Conservation (phyloP, 257 asterid genomes). For the Voacanga thouarsii region DNA sequence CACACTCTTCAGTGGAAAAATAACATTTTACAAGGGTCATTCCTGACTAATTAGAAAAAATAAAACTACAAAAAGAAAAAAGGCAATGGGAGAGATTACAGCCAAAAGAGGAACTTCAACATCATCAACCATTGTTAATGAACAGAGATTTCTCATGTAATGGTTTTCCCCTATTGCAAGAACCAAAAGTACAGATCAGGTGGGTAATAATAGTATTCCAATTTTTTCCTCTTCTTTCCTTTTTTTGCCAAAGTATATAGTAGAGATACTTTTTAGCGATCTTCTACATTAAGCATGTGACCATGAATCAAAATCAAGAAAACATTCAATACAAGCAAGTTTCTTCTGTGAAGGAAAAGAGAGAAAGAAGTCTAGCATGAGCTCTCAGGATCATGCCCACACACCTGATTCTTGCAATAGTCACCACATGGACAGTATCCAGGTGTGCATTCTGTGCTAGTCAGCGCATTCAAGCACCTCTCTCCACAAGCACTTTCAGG, state of each 20-base stretch:
- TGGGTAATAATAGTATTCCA: too few relatives aligned
- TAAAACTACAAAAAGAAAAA: neutral
- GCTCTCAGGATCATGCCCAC: neutral
- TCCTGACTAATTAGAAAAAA: neutral
- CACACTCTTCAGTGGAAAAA: neutral
- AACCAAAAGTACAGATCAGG: neutral
- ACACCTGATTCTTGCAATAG: conserved; percentile 81
- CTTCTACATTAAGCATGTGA: neutral
- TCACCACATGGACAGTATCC: conserved; percentile 75
- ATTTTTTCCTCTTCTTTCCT: neutral
- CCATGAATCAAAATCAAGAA: neutral
- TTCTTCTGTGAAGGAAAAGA: neutral
- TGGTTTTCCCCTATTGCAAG: neutral
- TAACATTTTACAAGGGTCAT: too few relatives aligned
- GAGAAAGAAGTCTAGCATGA: neutral
- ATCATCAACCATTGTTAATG: neutral
- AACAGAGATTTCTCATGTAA: neutral
- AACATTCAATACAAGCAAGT: neutral
- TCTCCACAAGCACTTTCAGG: conserved; percentile 93
- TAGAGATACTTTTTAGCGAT: neutral
- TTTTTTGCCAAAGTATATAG: neutral
- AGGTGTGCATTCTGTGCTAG: conserved; percentile 91
- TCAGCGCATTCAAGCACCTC: conserved; percentile 77
- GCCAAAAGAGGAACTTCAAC: neutral
- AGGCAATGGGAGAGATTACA: neutral